Conservation (phyloP, 1,139 yeast species). For the Taphrina wiesneri region DNA sequence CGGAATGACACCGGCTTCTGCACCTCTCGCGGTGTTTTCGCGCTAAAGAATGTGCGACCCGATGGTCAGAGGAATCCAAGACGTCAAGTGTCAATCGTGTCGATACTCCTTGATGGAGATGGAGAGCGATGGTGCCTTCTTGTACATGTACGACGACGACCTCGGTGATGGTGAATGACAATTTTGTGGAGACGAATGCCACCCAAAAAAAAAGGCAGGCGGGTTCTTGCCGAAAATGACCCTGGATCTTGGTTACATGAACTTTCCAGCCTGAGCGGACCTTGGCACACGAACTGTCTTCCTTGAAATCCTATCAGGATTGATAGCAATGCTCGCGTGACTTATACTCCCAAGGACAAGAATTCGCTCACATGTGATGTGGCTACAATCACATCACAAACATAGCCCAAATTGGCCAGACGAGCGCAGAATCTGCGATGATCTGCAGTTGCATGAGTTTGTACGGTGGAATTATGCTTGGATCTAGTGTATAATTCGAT, state of each 20-base stretch:
- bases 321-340: too few species aligned
- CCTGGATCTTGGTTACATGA: too few species aligned
- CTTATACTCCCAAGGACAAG: not conserved
- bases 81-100: too few species aligned
- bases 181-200: not conserved
- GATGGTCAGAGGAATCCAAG: too few species aligned
- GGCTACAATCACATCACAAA: not conserved
- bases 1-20: not conserved
- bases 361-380: not conserved
- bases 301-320: too few species aligned
- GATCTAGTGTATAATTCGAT: not conserved
- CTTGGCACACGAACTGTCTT: too few species aligned
- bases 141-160: not conserved
- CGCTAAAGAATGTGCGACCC: too few species aligned
- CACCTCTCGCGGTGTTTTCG: not conserved
- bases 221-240: too few species aligned
- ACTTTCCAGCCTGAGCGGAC: too few species aligned
- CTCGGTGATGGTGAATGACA: not conserved
- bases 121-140: too few species aligned
- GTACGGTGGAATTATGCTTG: not conserved
- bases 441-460: not conserved
- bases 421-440: not conserved
- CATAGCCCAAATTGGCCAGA: not conserved
- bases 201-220: too few species aligned
- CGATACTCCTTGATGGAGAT: too few species aligned